These are phyloP conservation scores for Didymella keratinophila DNA, from an alignment of 2,329 filamentous ascomycete genomes.

Conservation along the genomic window DNA sequence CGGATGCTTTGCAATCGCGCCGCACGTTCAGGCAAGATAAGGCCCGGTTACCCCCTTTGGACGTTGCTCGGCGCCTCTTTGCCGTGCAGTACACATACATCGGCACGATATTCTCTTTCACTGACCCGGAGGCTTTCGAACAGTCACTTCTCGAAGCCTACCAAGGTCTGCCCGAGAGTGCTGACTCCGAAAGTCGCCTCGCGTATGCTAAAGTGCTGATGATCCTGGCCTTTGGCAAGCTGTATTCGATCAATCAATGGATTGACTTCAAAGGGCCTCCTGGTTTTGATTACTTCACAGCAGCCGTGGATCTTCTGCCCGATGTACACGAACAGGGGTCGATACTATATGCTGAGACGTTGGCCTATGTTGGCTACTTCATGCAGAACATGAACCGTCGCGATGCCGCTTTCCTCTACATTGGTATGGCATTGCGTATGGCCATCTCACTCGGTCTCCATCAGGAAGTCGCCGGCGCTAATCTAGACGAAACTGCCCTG, in stretches of 20 bases:
- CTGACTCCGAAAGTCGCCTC: constrained; percentile 4
- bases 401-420: constrained; percentile 13
- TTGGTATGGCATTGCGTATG: constrained; percentile 12
- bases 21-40: constrained; percentile 1
- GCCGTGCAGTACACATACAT: constrained; percentile 13
- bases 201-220: constrained; percentile 11
- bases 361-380: constrained; percentile 15
- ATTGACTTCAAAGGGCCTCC: constrained; percentile 12
- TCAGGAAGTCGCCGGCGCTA: constrained; percentile 1
- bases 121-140: constrained; percentile 12
- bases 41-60: constrained; percentile 7
- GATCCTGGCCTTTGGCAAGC: constrained; percentile 11
- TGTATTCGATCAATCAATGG: constrained; percentile 15
- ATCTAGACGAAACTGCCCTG: constrained; percentile 2
- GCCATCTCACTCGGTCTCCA: constrained; percentile 11
- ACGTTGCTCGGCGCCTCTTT: constrained; percentile 10
- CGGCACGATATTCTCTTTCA: constrained; percentile 10
- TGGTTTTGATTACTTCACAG: constrained; percentile 14
- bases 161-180: constrained; percentile 4
- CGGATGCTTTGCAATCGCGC: constrained; percentile 14
- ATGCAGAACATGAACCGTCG: constrained; percentile 17
- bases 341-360: constrained; percentile 8
- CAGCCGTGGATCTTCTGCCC: constrained; percentile 11
- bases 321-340: constrained; percentile 11
- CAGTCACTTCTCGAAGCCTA: constrained; percentile 6